phyloP scores from a whole-genome alignment of 129 eudicot species.

The Artemisia argyi region DNA sequence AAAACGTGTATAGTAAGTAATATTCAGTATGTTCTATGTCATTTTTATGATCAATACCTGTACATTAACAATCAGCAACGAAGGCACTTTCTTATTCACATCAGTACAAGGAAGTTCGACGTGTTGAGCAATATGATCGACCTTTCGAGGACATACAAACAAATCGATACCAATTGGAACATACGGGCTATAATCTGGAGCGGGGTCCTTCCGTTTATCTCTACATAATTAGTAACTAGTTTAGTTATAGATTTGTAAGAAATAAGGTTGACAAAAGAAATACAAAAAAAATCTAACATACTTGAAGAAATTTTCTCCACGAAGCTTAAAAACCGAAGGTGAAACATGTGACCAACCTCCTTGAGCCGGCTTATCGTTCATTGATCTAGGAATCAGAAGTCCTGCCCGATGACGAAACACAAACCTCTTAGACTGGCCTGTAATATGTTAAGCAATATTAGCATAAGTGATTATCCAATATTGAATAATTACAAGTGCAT shows the following conservation, averaged over 20 bases:
- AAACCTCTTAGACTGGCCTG: constrained; percentile 49
- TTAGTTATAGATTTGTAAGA: neutral
- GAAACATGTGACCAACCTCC: constrained; percentile 67
- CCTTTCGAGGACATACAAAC: constrained; percentile 63
- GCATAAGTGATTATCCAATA: neutral
- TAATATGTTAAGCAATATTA: constrained; percentile 14
- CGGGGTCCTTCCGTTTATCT: constrained; percentile 66
- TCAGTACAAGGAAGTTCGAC: constrained; percentile 62
- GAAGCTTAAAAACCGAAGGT: constrained; percentile 77
- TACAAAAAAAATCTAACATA: constrained; percentile 10
- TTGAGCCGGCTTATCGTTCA: constrained; percentile 38
- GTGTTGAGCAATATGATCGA: constrained; percentile 75
- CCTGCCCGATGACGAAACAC: constrained; percentile 57
- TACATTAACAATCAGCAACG: constrained; percentile 68
- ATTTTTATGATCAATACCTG: no score
- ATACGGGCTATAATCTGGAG: constrained; percentile 69
- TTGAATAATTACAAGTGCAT: no score
- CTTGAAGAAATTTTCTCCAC: constrained; percentile 77
- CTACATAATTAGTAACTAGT: constrained; percentile 34
- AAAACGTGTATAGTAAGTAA: no score
- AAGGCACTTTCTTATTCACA: constrained; percentile 49
- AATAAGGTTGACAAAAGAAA: neutral
- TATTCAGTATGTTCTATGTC: neutral
- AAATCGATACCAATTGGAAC: constrained; percentile 72
- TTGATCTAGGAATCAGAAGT: constrained; percentile 42